These are phyloP conservation scores for Alternaria sp. DNA, from an alignment of 2,329 filamentous ascomycete genomes.

Conservation along the genomic window DNA sequence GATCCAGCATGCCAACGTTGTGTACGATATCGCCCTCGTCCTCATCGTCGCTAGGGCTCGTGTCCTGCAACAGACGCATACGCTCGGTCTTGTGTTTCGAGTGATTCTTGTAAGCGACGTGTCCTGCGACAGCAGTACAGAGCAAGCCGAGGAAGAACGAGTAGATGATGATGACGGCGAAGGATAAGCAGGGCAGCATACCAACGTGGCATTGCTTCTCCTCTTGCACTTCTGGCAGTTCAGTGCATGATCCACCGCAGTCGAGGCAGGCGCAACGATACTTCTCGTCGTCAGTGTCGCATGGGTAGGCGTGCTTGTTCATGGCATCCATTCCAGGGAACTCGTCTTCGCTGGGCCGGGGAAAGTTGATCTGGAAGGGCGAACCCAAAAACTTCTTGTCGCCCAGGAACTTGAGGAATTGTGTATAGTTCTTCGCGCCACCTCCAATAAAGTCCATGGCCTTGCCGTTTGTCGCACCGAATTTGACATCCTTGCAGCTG, in stretches of 20 bases:
- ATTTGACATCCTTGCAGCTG: slow-evolving; percentile 99
- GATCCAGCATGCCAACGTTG: slow-evolving; percentile 77
- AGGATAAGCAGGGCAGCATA: slow-evolving; percentile 88
- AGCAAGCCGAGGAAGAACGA: slow-evolving; percentile 74
- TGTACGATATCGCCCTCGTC: slow-evolving; percentile 87
- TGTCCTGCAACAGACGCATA: slow-evolving; percentile 84
- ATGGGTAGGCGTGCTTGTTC: slow-evolving; percentile 78
- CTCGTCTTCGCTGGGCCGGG: slow-evolving; percentile 61
- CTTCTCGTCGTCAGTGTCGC: slow-evolving; percentile 84
- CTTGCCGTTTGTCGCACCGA: slow-evolving; percentile 89
- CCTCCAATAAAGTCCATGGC: slow-evolving; percentile 97
- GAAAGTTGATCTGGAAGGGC: slow-evolving; percentile 98
- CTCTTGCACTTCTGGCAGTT: slow-evolving; percentile 76
- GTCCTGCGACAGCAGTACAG: slow-evolving; percentile 70
- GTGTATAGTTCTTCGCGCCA: slow-evolving; percentile 86
- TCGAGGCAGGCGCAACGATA: slow-evolving; percentile 95
- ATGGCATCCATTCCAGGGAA: slow-evolving; percentile 75
- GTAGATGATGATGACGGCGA: slow-evolving; percentile 88
- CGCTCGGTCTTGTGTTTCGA: slow-evolving; percentile 78
- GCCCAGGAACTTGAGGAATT: slow-evolving; percentile 89
- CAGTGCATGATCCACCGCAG: slow-evolving; percentile 84
- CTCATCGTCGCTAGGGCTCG: slow-evolving; percentile 85
- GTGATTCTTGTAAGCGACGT: slow-evolving; percentile 77
- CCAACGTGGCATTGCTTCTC: slow-evolving; percentile 81
- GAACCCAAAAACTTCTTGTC: slow-evolving; percentile 91